Conservation (phyloP, 208 protist species). For the Trypanosoma conorhini region DNA sequence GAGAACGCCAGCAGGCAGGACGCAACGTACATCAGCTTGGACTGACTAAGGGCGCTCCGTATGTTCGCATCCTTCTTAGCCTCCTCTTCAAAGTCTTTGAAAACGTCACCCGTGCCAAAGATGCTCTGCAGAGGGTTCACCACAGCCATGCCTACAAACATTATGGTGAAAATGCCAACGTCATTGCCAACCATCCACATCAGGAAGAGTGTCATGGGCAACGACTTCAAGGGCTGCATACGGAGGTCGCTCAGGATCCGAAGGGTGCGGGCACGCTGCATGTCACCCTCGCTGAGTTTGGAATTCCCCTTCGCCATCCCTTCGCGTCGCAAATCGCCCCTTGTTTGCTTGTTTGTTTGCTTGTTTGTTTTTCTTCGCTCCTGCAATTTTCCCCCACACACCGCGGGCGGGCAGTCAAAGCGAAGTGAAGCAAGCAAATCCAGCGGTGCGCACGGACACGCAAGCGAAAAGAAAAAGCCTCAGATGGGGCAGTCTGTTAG, state of each 20-base stretch:
- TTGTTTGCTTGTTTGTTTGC: constrained; percentile 4
- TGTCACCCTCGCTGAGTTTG: constrained; percentile 53
- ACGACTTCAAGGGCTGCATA: constrained; percentile 71
- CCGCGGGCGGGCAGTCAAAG: background rate
- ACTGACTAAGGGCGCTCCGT: constrained; percentile 44
- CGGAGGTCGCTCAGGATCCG: constrained; percentile 70
- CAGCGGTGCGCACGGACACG: background rate
- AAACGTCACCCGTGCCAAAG: constrained; percentile 43
- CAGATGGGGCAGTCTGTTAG: background rate
- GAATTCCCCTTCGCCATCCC: constrained; percentile 14
- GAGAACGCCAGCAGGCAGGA: constrained; percentile 70
- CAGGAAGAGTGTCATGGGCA: constrained; percentile 86
- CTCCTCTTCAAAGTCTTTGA: constrained; percentile 72
- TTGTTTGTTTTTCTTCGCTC: constrained; percentile 11
- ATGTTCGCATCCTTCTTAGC: constrained; percentile 56
- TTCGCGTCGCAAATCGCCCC: constrained; percentile 2
- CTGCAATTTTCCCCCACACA: background rate
- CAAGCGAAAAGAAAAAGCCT: background rate
- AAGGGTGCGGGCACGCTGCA: constrained; percentile 48
- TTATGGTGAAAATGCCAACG: constrained; percentile 88
- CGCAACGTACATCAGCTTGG: constrained; percentile 79
- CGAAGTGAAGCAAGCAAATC: constrained; percentile 1
- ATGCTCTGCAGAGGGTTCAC: constrained; percentile 73
- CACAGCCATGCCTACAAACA: constrained; percentile 89
- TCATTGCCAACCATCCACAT: constrained; percentile 92